Base-by-base conservation (phyloP, 148 eudicot species). In the Fagopyrum tataricum region DNA sequence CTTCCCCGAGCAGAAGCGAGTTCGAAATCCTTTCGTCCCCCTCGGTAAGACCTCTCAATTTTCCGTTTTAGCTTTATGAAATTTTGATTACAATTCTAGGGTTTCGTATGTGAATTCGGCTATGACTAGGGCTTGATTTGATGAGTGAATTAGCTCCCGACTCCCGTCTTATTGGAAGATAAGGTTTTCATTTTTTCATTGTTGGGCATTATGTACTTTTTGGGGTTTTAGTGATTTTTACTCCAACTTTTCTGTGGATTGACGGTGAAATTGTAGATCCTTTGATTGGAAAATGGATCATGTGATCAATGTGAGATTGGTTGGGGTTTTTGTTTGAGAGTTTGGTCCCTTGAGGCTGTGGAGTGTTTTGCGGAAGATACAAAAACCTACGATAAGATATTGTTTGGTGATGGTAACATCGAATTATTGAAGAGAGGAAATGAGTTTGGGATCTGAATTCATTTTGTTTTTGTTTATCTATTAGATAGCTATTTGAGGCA, bases 11-110 rank as follows among this genome's bases (percentile, higher is more conserved):
- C 87, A 87, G 68, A 91, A 91, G 81, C 87, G 91, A 26, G 80
- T 82, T 58, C 84, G 73, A 67, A 91, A 91, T 79, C 96, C 93
- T 70, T 71, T 87, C n/a, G 96, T 91, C 48, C 96, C 93, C 7
- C 76, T 91, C 49, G 96, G 96, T 90, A 85, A 73, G 12, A 8
- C n/a, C 12, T 78, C 58, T 37, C 0, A 17, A 15, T 3, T 76
- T 42, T 72, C 15, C 7, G 3, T 39, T 78, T 51, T 62, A 56
- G 62, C 39, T 23, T 24, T 23, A 59, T 59, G 15, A 24, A 11
- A 24, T 37, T 64, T 8, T 64, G 8, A 8, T 64, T 64, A 2
- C 69, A 37, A 56, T 10, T 64, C 39, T 64, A 64, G 69, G 69
- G 20, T 64, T 64, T 62, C 18, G 43, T 62, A 1, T 62, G 20